Base-by-base conservation (phyloP, 192 early-diverging fungal genomes). In the Umbelopsis sp. region DNA sequence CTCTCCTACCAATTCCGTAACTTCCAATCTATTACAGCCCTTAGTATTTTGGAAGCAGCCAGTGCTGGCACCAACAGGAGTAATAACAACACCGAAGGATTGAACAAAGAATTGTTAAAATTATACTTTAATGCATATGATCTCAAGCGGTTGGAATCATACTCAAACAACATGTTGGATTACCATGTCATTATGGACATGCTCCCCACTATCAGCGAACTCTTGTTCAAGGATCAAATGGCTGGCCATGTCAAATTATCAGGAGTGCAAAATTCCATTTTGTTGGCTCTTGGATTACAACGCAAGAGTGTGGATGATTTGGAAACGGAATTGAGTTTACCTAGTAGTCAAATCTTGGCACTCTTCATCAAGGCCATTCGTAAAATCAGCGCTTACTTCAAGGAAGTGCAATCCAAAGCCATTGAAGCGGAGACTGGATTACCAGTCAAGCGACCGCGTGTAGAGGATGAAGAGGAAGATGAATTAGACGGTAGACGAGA, bases 111-210 rank as follows among this genome's bases (percentile, higher is more conserved):
- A 5, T 54, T 73, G 4, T 68, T 88, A 7, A 80, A 82, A 34
- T 38, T 70, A 0, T 51, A 83, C 65, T 90, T 95, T 66, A 83
- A 89, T 9, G 91, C 91, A 6, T 95, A 92, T 74, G 98, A 99
- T 75, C 80, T 99, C 71, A 97, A 97, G 81, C 94, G 98, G 43
- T 87, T 99, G 32, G 95, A 97, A 47, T 91, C 90, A n/a, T 99
- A 98, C 75, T 84, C 95, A 10, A 95, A 97, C 82, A 97, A 98
- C 78, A 81, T 99, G 79, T 78, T 97, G 56, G 98, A 99, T 80
- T 97, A 97, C 83, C 98, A 99, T 82, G 95, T 98, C 2, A 94
- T 99, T 52, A 67, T 98, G 56, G 98, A 99, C 71, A 74, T 99
- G 72, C 75, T 98, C 50, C 97, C 96, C 11, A 82, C 83, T 5